Evolutionary conservation across 2,329 filamentous ascomycete genomes (phyloP), one percentile per base, ranked within the genome.

Genomic region (Colletotrichum liriopes): DNA sequence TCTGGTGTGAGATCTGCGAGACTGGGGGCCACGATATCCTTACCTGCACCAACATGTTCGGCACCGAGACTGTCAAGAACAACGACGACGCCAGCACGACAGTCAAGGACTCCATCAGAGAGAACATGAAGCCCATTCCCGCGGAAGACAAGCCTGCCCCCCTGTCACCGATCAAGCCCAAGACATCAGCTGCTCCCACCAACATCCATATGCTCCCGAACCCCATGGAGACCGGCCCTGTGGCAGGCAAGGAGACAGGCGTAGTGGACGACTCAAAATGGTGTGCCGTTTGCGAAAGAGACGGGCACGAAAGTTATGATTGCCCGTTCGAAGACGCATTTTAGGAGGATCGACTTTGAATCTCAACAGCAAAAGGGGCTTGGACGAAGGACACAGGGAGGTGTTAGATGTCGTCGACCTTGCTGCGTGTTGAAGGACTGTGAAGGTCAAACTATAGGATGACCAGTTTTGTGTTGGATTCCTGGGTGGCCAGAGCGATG

Each of bases 1-100:
- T 95, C 74, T 97, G 94, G 93, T 98, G 96, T 82, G 96, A 98
- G 83, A 96, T 98, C 74, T 98, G 96, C 84, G 95, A 98, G 84
- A 94, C 93, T 43, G 89, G 90, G 58, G 95, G 96, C 20, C 96
- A 98, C 79, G 96, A 98, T 78, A 98, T 98, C 73, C 86, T 98
- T 68, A 97, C 94, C 29, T 98, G 96, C 86, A 95, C 93, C 65
- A 96, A 94, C 81, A 96, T 98, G 92, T 96, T 94, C 81, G 91
- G 88, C 2, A 79, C 84, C 9, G 84, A 84, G 35, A 79, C 81
- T 43, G 76, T 76, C 63, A 82, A 83, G 77, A 76, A 76, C 72
- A 77, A 79, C 52, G 77, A 74, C 67, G 79, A 81, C 16, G 74
- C 68, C 20, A 32, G 37, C 47, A 77, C 74, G 52, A 81, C 79